These are phyloP conservation scores for Sporothrix humicola DNA, from an alignment of 2,329 filamentous ascomycete genomes.

Conservation along the genomic window DNA sequence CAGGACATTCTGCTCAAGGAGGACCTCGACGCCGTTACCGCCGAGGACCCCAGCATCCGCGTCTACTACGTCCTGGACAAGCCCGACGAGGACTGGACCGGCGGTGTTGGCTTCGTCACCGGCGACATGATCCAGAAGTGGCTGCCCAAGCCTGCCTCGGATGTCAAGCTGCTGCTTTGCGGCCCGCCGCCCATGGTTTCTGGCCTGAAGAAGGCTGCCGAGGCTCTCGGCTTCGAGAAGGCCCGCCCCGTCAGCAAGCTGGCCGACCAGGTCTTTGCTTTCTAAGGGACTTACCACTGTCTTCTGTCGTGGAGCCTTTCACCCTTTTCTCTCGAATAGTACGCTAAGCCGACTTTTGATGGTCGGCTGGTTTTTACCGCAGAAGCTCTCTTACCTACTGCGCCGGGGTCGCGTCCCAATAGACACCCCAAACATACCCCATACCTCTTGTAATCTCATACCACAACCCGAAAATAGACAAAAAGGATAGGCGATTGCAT, in stretches of 20 bases:
- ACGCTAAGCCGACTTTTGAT: not conserved
- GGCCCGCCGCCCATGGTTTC: conserved; percentile 96
- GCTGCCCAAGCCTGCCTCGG: conserved; percentile 79
- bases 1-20: conserved; percentile 94
- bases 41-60: conserved; percentile 79
- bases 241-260: conserved; percentile 95
- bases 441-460: not conserved
- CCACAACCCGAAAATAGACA: conserved; percentile 2
- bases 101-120: conserved; percentile 93
- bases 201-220: conserved; percentile 94
- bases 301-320: too few relatives aligned
- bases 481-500: not conserved
- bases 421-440: not conserved
- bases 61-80: conserved; percentile 97
- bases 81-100: conserved; percentile 88
- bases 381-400: conserved; percentile 4
- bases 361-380: not conserved
- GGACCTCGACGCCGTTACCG: conserved; percentile 79
- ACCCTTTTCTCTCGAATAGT: not conserved
- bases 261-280: conserved; percentile 96
- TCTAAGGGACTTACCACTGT: conserved; percentile 53
- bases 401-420: conserved; percentile 3
- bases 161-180: conserved; percentile 93
- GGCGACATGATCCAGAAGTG: conserved; percentile 89
- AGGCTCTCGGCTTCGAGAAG: conserved; percentile 88